A percentile compares a stretch with the other conserved stretches of the same genome.
Evolutionary conservation across 1,139 yeast genomes (phyloP).

Genomic region (Magnusiomyces starmeri): DNA sequence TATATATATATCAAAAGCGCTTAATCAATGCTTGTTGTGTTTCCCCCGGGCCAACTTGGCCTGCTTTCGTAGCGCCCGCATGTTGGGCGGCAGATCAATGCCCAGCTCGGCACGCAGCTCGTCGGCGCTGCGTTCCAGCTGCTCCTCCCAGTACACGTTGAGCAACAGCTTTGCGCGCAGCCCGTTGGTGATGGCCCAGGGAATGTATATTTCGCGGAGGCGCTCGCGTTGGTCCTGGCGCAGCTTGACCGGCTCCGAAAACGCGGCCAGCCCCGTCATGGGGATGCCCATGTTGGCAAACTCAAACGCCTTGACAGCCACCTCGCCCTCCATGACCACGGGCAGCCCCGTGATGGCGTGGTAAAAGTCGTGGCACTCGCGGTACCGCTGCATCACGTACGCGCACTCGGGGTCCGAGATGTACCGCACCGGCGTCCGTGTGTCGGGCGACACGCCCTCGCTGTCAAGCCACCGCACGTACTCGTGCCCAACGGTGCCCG

Average conservation of each 20-base stretch:
- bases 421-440: slow-evolving; percentile 77
- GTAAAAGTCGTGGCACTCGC: slow-evolving; percentile 96
- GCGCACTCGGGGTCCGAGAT: slow-evolving; percentile 90
- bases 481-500: slow-evolving; percentile 63
- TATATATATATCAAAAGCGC: background rate
- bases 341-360: slow-evolving; percentile 91
- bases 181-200: slow-evolving; percentile 84
- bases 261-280: slow-evolving; percentile 89
- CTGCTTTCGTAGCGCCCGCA: slow-evolving; percentile 52
- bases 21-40: background rate
- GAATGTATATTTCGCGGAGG: slow-evolving; percentile 56
- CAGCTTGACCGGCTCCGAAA: slow-evolving; percentile 76
- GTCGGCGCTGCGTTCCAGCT: slow-evolving; percentile 62
- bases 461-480: slow-evolving; percentile 76
- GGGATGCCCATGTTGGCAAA: slow-evolving; percentile 90
- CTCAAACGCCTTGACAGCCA: slow-evolving; percentile 86
- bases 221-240: slow-evolving; percentile 46
- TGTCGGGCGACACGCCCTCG: slow-evolving; percentile 91
- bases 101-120: slow-evolving; percentile 66
- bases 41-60: slow-evolving; percentile 3
- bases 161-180: slow-evolving; percentile 66
- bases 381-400: slow-evolving; percentile 80
- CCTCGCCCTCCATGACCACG: slow-evolving; percentile 89
- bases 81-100: slow-evolving; percentile 70
- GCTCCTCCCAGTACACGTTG: slow-evolving; percentile 89